Evolutionary conservation across 208 protist genomes (phyloP), one percentile per base, ranked within the genome.

Genomic region (Trypanosoma mega): DNA sequence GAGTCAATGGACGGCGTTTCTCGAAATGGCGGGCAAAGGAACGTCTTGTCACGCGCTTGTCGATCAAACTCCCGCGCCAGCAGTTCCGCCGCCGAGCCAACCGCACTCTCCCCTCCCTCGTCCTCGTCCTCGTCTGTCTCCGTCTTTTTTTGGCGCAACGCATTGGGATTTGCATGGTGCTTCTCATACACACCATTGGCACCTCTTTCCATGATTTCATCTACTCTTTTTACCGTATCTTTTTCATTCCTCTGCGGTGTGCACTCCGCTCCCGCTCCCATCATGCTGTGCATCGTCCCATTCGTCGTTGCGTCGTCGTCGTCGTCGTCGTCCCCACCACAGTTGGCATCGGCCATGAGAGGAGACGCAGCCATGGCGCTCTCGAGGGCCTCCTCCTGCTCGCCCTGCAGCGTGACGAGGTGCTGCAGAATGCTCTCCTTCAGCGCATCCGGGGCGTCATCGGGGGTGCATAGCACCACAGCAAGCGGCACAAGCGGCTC

Each of bases 401-500:
- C 77, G 2, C 70, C 72, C 51, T 91, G 85, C 55, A 95, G 66
- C 16, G 71, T 75, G 20, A 90, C 58, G 30, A 95, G 79, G 24
- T 82, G 75, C 68, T 92, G 84, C 47, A 93, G 63, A 37, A 83
- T 73, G 39, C 51, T 60, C 55, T 95, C 85, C 68, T 95, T 92
- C 48, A 78, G 48, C 24, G 45, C 39, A 20, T 74, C 68, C 5
- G 76, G 31, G 0, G 80, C 43, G n/a, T 58, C 56, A n/a, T 60
- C 41, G 11, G 68, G 63, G 20, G 88, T 84, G 54, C 76, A 82
- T n/a, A 92, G 62, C 1, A 93, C 82, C 29, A 82, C 73, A 5
- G 89, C 89, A 5, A 95, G 58, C 16, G 89, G 89, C 67, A 95
- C 68, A 43, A 95, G 62, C 41, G 89, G 69, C 46, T 88, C 84